A percentile compares a stretch with the other conserved stretches of the same genome.
phyloP scores from a whole-genome alignment of 805 yeast species.

The Candida ulmi region DNA sequence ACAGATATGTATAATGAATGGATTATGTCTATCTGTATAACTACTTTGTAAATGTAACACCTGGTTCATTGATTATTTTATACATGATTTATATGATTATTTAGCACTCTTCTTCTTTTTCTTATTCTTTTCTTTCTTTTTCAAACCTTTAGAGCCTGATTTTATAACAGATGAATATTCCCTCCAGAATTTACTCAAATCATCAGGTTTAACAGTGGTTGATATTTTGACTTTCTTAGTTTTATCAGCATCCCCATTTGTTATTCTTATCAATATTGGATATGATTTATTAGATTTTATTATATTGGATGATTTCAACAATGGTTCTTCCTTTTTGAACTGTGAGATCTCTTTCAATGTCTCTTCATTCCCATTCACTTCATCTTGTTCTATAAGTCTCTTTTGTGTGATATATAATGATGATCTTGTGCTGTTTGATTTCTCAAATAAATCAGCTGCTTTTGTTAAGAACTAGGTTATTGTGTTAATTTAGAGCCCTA shows the following conservation, averaged over 20 bases:
- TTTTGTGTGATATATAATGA: conserved; percentile 59
- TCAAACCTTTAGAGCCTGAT: conserved; percentile 66
- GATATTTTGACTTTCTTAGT: conserved; percentile 53
- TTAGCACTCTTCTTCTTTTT: conserved; percentile 46
- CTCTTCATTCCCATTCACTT: conserved; percentile 21
- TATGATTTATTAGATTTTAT: conserved; percentile 32
- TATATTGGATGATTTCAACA: conserved; percentile 24
- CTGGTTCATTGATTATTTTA: too few species aligned
- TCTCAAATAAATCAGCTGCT: conserved; percentile 20
- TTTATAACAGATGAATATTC: conserved; percentile 68
- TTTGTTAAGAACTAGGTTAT: conserved; percentile 23
- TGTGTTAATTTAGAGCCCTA: too few species aligned
- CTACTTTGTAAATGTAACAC: too few species aligned
- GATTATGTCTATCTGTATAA: too few species aligned
- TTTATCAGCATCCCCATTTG: conserved; percentile 50
- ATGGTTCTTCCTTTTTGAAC: conserved; percentile 14
- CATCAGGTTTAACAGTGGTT: conserved; percentile 60
- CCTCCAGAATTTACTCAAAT: conserved; percentile 70
- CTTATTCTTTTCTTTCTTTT: conserved; percentile 78
- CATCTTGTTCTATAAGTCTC: conserved; percentile 32
- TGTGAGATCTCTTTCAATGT: conserved; percentile 17
- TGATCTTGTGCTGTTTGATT: conserved; percentile 36
- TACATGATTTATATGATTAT: too few species aligned
- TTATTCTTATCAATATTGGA: conserved; percentile 63
- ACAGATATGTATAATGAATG: neutral